phyloP scores from a whole-genome alignment of 306 rosid genomes.

The barrel medic (Medicago truncatula) region MtrunA17r5.0-ANR NC_053043.1:42333501-42334000 shows the following conservation, averaged over 20 bases:
- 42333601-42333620: constrained; percentile 3
- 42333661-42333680: constrained; percentile 56
- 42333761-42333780: constrained; percentile 75
- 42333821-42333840: constrained; percentile 78
- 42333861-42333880: constrained; percentile 31
- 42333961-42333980: not conserved
- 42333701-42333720: constrained; percentile 82
- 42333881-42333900: constrained; percentile 30
- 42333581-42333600: not conserved
- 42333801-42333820: constrained; percentile 78
- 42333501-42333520: constrained; percentile 73
- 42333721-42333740: constrained; percentile 74
- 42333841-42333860: constrained; percentile 76
- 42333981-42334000: not conserved
- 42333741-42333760: constrained; percentile 85
- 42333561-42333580: constrained; percentile 27
- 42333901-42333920: not conserved
- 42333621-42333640: not conserved
- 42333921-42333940: not conserved
- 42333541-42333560: constrained; percentile 59
- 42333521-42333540: constrained; percentile 68
- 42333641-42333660: not conserved
- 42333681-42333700: constrained; percentile 77
- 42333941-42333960: not conserved
- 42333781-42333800: constrained; percentile 79